Base-by-base conservation (phyloP, 2,329 filamentous ascomycete species). In the Aspergillus sojae region DNA sequence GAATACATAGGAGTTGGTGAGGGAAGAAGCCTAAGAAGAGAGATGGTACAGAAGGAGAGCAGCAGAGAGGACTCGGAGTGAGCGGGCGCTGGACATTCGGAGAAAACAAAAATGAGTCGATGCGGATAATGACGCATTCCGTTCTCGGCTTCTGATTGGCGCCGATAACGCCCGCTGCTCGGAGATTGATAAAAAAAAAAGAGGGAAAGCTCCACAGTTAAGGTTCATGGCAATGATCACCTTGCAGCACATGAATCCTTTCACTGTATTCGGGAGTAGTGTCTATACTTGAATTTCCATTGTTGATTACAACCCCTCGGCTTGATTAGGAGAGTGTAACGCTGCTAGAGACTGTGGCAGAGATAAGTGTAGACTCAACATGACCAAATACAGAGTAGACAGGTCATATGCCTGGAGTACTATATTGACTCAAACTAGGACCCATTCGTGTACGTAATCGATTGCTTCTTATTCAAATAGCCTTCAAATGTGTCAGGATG, bases 41-140 rank as follows among this genome's bases (percentile, higher is more conserved):
- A 50, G n/a, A 30, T 41, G 9, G 62, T 43, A 46, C 56, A 58
- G 61, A 61, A 57, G 55, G 65, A 61, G 57, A 54, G 46, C 58
- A 64, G 55, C 56, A 62, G 53, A 46, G 12, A 46, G 53, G 26
- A 28, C 26, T 28, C 5, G 5, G 52, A 46, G 56, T 41, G 62
- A 57, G 56, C 60, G 52, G n/a, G 52, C 10, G 4, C 12, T 28
- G n/a, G 32, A 39, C 3, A 28, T 53, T 59, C 46, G 61, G 52
- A 39, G 58, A 54, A 59, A 55, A 57, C 30, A 64, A 63, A 67
- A 67, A 64, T 70, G 64, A 66, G 67, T 67, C 62, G 65, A 62
- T 61, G 60, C 60, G 57, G 60, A 67, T 65, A 67, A 68, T 68
- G 68, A 68, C 68, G 66, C 66, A 65, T 59, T 58, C 52, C 57